Percentiles rank a stretch among this genome's conserved stretches.
Conservation (phyloP, 495 filamentous ascomycete species). For the Saxophila tyrrhenica region DNA sequence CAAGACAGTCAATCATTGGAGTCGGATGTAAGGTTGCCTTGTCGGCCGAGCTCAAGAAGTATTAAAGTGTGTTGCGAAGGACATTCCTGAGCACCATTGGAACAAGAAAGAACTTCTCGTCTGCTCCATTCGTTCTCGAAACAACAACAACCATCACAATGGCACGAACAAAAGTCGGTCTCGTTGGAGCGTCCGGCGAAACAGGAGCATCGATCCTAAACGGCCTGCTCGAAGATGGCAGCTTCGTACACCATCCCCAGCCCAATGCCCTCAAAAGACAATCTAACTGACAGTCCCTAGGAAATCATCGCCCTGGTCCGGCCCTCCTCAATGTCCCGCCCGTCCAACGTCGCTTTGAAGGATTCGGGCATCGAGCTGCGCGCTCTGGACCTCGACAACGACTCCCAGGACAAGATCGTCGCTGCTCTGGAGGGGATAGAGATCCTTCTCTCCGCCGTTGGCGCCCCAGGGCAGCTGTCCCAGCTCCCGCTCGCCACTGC, state of each 20-base stretch:
- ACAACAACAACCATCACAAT: background rate
- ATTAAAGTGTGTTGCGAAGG: too few species aligned
- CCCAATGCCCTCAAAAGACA: too few species aligned
- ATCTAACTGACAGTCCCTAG: background rate
- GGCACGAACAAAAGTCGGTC: background rate
- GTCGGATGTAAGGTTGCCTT: too few species aligned
- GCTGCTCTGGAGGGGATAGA: constrained; percentile 31
- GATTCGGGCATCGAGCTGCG: constrained; percentile 10
- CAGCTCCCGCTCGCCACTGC: constrained; percentile 45
- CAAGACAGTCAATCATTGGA: too few species aligned
- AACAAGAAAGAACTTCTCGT: too few species aligned
- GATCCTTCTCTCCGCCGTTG: constrained; percentile 44
- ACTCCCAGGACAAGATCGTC: constrained; percentile 3
- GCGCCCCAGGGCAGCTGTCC: constrained; percentile 34
- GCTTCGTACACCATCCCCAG: background rate
- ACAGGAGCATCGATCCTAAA: background rate
- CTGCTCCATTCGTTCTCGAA: too few species aligned
- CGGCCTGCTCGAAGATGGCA: background rate
- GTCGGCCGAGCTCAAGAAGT: too few species aligned
- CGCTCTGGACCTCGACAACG: background rate
- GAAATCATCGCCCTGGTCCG: constrained; percentile 5
- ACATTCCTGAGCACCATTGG: too few species aligned
- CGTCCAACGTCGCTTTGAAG: constrained; percentile 2
- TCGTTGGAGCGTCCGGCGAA: background rate
- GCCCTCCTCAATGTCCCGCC: constrained; percentile 6